A percentile compares a stretch with the other conserved stretches of the same genome.
Evolutionary conservation across 805 yeast genomes (phyloP).

Genomic region (Groenewaldozyma tartarivorans): DNA sequence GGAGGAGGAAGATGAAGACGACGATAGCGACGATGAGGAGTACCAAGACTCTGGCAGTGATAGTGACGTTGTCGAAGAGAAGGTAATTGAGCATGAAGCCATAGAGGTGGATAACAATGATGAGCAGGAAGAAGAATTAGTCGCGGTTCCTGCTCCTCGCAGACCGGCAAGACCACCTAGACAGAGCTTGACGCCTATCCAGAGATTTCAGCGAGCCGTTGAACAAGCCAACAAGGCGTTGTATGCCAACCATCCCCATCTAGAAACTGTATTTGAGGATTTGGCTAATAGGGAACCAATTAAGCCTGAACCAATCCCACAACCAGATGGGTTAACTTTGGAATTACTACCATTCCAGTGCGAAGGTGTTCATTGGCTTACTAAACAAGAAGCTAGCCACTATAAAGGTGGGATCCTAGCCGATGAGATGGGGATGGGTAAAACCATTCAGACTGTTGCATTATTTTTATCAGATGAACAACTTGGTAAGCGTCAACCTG

Average conservation of each 20-base stretch:
- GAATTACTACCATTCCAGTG: conserved; percentile 78
- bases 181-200: not conserved
- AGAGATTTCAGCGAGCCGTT: conserved; percentile 2
- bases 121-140: conserved; percentile 3
- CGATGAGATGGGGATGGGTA: conserved; percentile 99
- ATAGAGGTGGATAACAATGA: conserved; percentile 1
- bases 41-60: not conserved
- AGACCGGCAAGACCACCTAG: no score
- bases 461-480: conserved; percentile 60
- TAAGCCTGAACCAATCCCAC: conserved; percentile 38
- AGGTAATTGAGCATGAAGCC: not conserved
- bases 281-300: conserved; percentile 42
- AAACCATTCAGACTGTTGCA: conserved; percentile 93
- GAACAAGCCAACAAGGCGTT: conserved; percentile 30
- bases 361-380: conserved; percentile 89
- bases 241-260: conserved; percentile 69
- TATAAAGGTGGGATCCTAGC: conserved; percentile 90
- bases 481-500: not conserved
- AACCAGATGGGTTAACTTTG: conserved; percentile 71
- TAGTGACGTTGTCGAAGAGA: not conserved
- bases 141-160: conserved; percentile 4
- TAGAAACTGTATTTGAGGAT: conserved; percentile 61
- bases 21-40: not conserved
- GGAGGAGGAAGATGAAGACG: conserved; percentile 2
- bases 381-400: conserved; percentile 61